These are phyloP conservation scores for Verticillium longisporum DNA, from an alignment of 2,329 filamentous ascomycete genomes.

Conservation along the genomic window DNA sequence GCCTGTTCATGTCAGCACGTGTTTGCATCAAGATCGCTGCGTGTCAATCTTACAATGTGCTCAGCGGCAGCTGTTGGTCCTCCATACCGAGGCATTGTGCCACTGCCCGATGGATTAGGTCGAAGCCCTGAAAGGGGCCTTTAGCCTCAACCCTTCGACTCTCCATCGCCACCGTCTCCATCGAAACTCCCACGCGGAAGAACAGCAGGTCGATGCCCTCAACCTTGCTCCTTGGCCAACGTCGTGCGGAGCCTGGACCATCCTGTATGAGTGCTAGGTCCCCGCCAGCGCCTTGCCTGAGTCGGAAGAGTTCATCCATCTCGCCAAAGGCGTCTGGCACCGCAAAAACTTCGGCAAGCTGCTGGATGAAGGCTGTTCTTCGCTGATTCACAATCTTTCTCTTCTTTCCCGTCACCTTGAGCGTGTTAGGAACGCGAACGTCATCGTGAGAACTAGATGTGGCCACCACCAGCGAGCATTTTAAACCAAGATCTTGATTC, in stretches of 20 bases:
- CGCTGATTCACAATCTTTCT: conserved; percentile 3
- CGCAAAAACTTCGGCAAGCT: conserved; percentile 8
- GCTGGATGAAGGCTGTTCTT: conserved; percentile 6
- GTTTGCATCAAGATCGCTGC: neutral
- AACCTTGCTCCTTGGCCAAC: conserved; percentile 6
- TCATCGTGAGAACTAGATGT: conserved; percentile 1
- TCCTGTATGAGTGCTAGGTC: neutral
- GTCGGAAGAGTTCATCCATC: conserved; percentile 9
- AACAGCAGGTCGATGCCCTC: conserved; percentile 7
- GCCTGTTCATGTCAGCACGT: conserved; percentile 3
- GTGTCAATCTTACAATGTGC: conserved; percentile 5
- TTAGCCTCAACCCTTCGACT: conserved; percentile 1
- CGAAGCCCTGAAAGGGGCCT: conserved; percentile 5
- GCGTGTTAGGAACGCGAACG: conserved; percentile 5
- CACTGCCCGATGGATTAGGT: conserved; percentile 5
- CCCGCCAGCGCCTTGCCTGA: neutral
- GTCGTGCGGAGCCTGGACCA: conserved; percentile 1
- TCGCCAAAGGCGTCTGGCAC: conserved; percentile 11
- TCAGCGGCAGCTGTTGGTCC: conserved; percentile 5
- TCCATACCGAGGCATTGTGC: conserved; percentile 5
- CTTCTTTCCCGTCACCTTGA: neutral
- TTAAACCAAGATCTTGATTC: conserved; percentile 5
- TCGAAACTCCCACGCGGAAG: conserved; percentile 9
- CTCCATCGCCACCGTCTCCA: conserved; percentile 10
- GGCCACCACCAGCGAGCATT: conserved; percentile 6